Evolutionary conservation across 306 rosid genomes (phyloP), one percentile per base, ranked within the genome.

Genomic region (Gastrolobium bilobum): DNA sequence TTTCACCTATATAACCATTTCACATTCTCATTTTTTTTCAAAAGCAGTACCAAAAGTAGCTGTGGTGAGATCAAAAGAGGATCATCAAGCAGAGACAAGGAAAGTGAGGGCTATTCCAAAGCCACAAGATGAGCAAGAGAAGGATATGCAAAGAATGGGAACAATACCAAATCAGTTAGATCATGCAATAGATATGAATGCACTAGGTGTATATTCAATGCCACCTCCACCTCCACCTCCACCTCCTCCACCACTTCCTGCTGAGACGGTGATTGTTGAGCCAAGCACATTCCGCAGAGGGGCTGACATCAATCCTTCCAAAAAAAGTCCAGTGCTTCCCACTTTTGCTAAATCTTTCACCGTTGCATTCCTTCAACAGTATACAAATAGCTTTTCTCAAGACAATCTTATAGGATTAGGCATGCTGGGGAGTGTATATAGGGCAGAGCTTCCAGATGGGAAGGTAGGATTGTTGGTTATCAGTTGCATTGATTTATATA

Each of bases 281-380:
- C 93, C 92, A 50, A 46, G 47, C 62, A 57, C 82, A 66, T 85
- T 86, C 31, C 54, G 46, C 34, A 78, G 77, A 81, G 86, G 73
- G 57, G 67, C 68, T 30, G 51, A 81, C 50, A 71, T 8, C 68
- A 88, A 81, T 77, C 93, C 88, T 84, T 76, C 87, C 76, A 63
- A 75, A 68, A 90, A 60, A 77, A 56, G 15, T 69, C 75, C 20
- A 7, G 44, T 39, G 38, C 84, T 52, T 37, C 69, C 84, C 29
- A 84, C 87, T 75, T 77, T 77, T 79, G 93, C 97, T 0, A 91
- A 88, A 87, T 83, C 87, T 68, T 94, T 88, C 91, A 84, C 91
- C 66, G 82, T 94, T 84, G 98, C 97, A 13, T 84, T 85, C 64
- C 98, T 92, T 80, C 98, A 94, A 83, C 97, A 94, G 81, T 85